Evolutionary conservation across 129 eudicot genomes (phyloP).

Genomic region (Gnaphalium uliginosum): DNA sequence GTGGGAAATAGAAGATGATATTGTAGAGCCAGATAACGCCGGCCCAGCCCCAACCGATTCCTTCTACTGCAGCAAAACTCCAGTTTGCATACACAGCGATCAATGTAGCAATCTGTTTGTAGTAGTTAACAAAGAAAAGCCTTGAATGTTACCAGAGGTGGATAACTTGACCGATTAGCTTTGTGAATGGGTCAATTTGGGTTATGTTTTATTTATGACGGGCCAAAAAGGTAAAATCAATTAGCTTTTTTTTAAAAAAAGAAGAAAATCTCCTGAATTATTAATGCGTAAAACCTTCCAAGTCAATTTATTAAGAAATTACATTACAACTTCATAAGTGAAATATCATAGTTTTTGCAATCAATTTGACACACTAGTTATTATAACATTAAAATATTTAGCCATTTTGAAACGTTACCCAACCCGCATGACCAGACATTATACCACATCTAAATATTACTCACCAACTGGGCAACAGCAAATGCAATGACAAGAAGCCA

Average conservation of each 20-base stretch:
- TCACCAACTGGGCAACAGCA: constrained; percentile 74
- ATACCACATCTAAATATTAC: constrained; percentile 9
- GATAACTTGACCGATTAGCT: too few relatives aligned
- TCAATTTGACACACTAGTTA: background rate
- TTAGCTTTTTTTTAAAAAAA: background rate
- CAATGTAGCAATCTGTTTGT: constrained; percentile 55
- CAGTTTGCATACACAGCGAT: constrained; percentile 74
- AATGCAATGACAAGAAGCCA: constrained; percentile 68
- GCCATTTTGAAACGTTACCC: background rate
- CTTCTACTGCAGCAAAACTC: constrained; percentile 62
- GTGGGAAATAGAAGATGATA: constrained; percentile 68
- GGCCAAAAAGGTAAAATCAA: background rate
- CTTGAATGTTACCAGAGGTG: too few relatives aligned
- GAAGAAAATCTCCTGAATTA: background rate
- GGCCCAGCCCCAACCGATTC: constrained; percentile 92
- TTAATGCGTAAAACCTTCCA: background rate
- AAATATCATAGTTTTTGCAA: background rate
- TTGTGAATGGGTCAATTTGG: background rate
- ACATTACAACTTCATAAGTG: background rate
- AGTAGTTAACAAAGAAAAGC: background rate
- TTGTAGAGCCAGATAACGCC: constrained; percentile 77
- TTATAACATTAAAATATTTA: too few relatives aligned
- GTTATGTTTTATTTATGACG: background rate
- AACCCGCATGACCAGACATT: background rate
- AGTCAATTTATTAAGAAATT: background rate